Percentiles rank a stretch among this genome's conserved stretches.
Evolutionary conservation across 2,329 filamentous ascomycete species (phyloP).

Genomic region (Paraconiothyrium sp.): DNA sequence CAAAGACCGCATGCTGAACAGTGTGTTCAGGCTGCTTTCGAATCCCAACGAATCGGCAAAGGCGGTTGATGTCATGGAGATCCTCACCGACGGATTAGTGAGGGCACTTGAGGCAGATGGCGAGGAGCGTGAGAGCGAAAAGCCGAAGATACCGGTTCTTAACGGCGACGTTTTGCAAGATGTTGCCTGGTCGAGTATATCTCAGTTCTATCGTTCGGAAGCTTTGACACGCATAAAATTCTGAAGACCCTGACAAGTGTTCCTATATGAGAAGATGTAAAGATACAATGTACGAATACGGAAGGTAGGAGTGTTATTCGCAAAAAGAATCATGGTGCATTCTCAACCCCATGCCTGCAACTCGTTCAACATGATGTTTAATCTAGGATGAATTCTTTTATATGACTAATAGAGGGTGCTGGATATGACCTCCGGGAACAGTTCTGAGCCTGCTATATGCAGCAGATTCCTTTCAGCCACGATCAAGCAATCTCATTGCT

Average conservation of each 20-base stretch:
- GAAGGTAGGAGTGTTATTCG: neutral
- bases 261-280: neutral
- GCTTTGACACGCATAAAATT: neutral
- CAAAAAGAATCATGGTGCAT: too few relatives aligned
- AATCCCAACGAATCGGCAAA: neutral
- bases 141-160: neutral
- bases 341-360: too few relatives aligned
- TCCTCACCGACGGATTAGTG: neutral
- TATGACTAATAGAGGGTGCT: too few relatives aligned
- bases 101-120: neutral
- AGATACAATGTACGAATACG: neutral
- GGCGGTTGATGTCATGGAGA: neutral
- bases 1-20: constrained; percentile 6
- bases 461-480: too few relatives aligned
- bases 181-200: neutral
- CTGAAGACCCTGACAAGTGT: neutral
- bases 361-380: too few relatives aligned
- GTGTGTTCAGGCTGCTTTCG: constrained; percentile 4
- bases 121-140: neutral
- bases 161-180: neutral
- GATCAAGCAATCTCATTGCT: neutral
- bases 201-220: neutral
- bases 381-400: too few relatives aligned
- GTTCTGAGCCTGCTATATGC: too few relatives aligned
- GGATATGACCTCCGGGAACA: too few relatives aligned